A percentile compares a stretch with the other conserved stretches of the same genome.
Evolutionary conservation across 176 grass and related monocot genomes (phyloP).

Genomic region (Phragmites australis): DNA sequence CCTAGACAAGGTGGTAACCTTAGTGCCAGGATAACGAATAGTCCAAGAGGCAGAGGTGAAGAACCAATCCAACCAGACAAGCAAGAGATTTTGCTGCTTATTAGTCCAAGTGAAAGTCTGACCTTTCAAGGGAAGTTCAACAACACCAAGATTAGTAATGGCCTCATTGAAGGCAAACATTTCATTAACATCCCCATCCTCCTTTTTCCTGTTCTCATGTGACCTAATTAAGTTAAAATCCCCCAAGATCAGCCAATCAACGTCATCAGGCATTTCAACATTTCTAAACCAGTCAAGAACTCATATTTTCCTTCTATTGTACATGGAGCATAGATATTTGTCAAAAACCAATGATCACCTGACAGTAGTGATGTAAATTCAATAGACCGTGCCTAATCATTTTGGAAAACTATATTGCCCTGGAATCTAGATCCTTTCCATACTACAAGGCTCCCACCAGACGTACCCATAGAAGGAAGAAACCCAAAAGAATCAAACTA

Average conservation of each 20-base stretch:
- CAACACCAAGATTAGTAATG: neutral
- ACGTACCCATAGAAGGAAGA: neutral
- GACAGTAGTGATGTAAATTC: neutral
- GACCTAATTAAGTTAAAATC: neutral
- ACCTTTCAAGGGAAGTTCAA: neutral
- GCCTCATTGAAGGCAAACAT: neutral
- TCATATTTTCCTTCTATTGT: neutral
- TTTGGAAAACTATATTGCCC: neutral
- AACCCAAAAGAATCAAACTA: neutral
- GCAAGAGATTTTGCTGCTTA: neutral
- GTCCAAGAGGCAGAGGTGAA: neutral
- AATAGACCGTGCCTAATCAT: neutral
- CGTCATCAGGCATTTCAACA: neutral
- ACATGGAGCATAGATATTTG: neutral
- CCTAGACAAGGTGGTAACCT: neutral
- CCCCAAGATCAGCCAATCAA: neutral
- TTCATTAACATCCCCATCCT: neutral
- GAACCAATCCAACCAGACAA: neutral
- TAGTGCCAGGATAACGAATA: neutral
- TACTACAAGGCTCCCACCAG: neutral
- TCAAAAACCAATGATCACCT: neutral
- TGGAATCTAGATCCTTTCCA: neutral
- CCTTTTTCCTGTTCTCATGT: neutral
- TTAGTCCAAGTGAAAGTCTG: neutral
- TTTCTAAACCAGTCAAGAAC: neutral